Conservation (phyloP, 1,284 basidiomycete genomes). For the Leucoagaricus sp. region DNA sequence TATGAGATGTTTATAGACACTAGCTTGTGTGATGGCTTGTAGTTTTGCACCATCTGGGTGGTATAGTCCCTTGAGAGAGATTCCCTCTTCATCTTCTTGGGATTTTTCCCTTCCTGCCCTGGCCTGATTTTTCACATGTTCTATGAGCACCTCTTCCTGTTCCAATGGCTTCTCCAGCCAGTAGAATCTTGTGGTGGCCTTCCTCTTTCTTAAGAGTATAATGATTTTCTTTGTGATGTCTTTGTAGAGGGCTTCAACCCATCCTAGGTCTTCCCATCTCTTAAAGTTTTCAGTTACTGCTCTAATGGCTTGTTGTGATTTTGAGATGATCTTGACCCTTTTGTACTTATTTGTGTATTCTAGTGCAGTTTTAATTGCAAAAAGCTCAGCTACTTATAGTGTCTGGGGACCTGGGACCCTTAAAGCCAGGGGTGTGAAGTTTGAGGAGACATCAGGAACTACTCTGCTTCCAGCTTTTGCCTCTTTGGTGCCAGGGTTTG, state of each 20-base stretch:
- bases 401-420: not conserved
- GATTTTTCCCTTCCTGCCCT: not conserved
- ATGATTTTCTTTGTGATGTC: slow-evolving; percentile 1
- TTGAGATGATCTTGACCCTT: slow-evolving; percentile 1
- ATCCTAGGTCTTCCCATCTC: not conserved
- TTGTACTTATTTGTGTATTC: not conserved
- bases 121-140: not conserved
- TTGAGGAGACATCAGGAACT: not conserved
- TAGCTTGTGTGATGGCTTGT: not conserved
- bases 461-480: slow-evolving; percentile 9
- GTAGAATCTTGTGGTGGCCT: not conserved
- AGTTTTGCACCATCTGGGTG: slow-evolving; percentile 8
- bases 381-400: slow-evolving; percentile 9
- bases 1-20: not conserved
- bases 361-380: not conserved
- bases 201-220: not conserved
- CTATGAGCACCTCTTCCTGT: too few species aligned
- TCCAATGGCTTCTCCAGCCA: too few species aligned
- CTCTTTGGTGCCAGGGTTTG: not conserved
- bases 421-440: not conserved
- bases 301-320: slow-evolving; percentile 10
- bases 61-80: not conserved
- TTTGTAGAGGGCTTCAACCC: not conserved
- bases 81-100: not conserved
- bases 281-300: not conserved